phyloP scores from a whole-genome alignment of 2,329 filamentous ascomycete genomes.

The Fusarium cicatricum region DNA sequence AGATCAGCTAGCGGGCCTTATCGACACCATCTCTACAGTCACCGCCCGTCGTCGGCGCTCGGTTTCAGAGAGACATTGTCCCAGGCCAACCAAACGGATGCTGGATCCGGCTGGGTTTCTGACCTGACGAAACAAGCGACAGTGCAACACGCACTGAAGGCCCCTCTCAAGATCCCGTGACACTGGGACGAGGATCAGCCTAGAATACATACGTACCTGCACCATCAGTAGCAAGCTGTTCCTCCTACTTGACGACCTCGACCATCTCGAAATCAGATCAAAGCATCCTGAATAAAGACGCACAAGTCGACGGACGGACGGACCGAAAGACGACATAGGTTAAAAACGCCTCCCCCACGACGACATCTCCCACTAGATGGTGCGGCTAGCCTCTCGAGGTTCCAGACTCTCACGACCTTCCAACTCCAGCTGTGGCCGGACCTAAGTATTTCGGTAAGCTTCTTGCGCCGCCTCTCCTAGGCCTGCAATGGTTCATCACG shows the following conservation, averaged over 20 bases:
- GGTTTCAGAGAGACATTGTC: slow-evolving; percentile 8
- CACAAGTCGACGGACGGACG: slow-evolving; percentile 15
- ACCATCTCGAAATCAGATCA: too few species aligned
- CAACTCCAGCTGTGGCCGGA: slow-evolving; percentile 14
- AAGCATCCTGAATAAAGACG: background rate
- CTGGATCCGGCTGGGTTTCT: slow-evolving; percentile 5
- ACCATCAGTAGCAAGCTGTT: too few species aligned
- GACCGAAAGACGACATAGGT: slow-evolving; percentile 24
- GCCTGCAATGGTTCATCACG: slow-evolving; percentile 3
- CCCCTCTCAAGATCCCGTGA: background rate
- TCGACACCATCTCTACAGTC: background rate
- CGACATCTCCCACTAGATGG: slow-evolving; percentile 8
- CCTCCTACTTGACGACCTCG: background rate
- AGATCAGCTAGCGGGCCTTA: background rate
- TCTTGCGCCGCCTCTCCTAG: slow-evolving; percentile 4
- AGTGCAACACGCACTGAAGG: background rate
- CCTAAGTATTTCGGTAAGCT: slow-evolving; percentile 28
- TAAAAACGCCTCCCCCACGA: slow-evolving; percentile 28
- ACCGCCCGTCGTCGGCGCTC: background rate
- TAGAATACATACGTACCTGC: too few species aligned
- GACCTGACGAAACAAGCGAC: background rate
- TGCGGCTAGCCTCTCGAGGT: slow-evolving; percentile 30
- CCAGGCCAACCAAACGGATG: slow-evolving; percentile 1
- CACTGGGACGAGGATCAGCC: background rate
- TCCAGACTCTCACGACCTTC: slow-evolving; percentile 27